Evolutionary conservation across 495 filamentous ascomycete genomes (phyloP), one percentile per base, ranked within the genome.

Genomic region (Aspergillus nanangensis): DNA sequence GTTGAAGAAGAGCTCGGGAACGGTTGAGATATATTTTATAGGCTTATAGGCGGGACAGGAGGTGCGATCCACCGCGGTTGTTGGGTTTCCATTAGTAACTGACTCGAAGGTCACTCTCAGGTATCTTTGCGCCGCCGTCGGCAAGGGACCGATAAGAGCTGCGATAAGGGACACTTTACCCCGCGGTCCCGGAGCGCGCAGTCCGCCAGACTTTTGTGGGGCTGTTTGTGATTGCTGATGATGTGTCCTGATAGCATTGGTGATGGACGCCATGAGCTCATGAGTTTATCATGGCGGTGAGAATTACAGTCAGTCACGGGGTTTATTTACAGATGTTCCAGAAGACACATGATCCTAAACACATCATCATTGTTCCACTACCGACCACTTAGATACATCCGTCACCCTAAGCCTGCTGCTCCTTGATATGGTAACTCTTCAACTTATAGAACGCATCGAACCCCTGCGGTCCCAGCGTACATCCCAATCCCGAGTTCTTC

Each of bases 371-470:
- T n/a, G n/a, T n/a, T n/a, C n/a, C n/a, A n/a, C n/a, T n/a, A n/a
- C n/a, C n/a, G n/a, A n/a, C n/a, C n/a, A n/a, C n/a, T n/a, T n/a
- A n/a, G n/a, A n/a, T n/a, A n/a, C n/a, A n/a, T n/a, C n/a, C n/a
- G n/a, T 29, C 25, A 29, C 5, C 11, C 25, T 29, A 56, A 19
- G 32, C 49, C 32, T 56, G 49, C 19, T 44, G 40, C 31, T 93
- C 80, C 65, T 95, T 96, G 53, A 97, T 63, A 60, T 98, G 93
- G 64, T 84, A 94, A 70, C 88, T 96, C 81, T 96, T 96, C 56
- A 95, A 70, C 76, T 92, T 95, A 45, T 90, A 82, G 57, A 97
- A 97, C 56, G 93, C 90, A 48, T 96, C 93, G 57, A 90, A 98
- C 5, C 88, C 94, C 45, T 88, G 92, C 53, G 71, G 87, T 62